Base-by-base conservation (phyloP, 805 yeast genomes). In the Candida vartiovaarae region DNA sequence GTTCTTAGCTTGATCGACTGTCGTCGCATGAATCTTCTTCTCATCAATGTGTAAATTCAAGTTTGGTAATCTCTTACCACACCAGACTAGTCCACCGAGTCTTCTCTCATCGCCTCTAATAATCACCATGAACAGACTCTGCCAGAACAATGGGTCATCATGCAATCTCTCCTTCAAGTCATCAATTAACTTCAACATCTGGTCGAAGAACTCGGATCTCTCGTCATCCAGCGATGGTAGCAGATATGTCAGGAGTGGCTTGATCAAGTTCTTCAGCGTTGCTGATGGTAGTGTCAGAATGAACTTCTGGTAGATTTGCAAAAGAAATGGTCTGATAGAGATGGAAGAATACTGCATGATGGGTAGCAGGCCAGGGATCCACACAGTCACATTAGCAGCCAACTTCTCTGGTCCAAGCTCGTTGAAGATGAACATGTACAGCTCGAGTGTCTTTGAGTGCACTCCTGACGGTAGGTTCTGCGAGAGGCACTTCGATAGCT, bases 361-460 rank as follows among this genome's bases (percentile, higher is more conserved):
- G 0, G 98, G 96, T 7, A 93, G 66, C n/a, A 93, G 62, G 0
- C 98, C 97, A 0, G 97, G 95, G 2, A 91, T 69, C 99, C 99
- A 93, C 2, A 82, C 64, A 34, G 73, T 68, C n/a, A 84, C 67
- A 44, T 78, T 75, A 8, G 64, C 48, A 36, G 82, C 75, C 32
- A 86, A 64, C 4, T 74, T 64, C 4, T 74, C 78, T 0, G 62
- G 57, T 1, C 84, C 82, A 32, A 91, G 64, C 29, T 78, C 74
- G 32, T 71, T 71, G 64, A 93, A 87, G 2, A 91, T 75, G 42
- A 69, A 66, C 24, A 75, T 78, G 61, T 90, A 93, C 2, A 90
- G 77, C 44, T 82, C 87, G 34, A 93, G 64, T 0, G 96, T 75
- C 58, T 88, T 93, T 52, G 84, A 84, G 60, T 93, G 99, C 0